phyloP scores from a whole-genome alignment of 1,139 yeast genomes.

The Suhomyces anneliseae region DNA sequence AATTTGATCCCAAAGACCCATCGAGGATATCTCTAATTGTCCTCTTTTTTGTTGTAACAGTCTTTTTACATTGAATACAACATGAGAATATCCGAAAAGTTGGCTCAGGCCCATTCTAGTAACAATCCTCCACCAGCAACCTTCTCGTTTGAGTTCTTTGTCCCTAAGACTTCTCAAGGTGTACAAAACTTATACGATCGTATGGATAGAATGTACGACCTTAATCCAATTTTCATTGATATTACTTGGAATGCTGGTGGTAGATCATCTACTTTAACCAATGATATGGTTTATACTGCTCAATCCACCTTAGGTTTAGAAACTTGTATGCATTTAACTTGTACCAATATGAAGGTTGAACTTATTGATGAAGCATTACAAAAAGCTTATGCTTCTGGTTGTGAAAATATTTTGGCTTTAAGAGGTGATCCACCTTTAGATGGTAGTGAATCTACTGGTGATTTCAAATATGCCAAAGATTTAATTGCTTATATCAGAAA shows the following conservation, averaged over 20 bases:
- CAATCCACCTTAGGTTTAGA: conserved; percentile 92
- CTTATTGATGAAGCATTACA: conserved; percentile 83
- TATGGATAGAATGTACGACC: conserved; percentile 95
- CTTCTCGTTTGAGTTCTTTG: conserved; percentile 94
- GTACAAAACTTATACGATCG: conserved; percentile 94
- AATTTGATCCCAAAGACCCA: too few relatives aligned
- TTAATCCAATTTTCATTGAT: conserved; percentile 89
- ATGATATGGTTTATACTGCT: conserved; percentile 89
- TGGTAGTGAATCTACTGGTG: conserved; percentile 66
- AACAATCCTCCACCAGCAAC: conserved; percentile 59
- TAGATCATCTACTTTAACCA: conserved; percentile 71
- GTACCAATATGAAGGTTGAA: conserved; percentile 88
- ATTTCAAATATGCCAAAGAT: conserved; percentile 72
- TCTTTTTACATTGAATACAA: not conserved
- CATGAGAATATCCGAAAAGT: conserved; percentile 58
- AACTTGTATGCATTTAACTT: conserved; percentile 97
- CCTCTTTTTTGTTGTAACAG: not conserved
- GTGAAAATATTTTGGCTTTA: conserved; percentile 86
- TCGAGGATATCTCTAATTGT: not conserved
- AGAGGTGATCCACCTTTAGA: conserved; percentile 80
- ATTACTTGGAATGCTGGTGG: conserved; percentile 99
- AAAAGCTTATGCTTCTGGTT: conserved; percentile 86
- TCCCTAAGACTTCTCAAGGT: conserved; percentile 97
- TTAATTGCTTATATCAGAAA: conserved; percentile 54
- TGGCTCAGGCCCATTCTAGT: conserved; percentile 46